These are phyloP conservation scores for Arachis hypogaea DNA, from an alignment of 306 rosid species.

Conservation along the genomic window DNA sequence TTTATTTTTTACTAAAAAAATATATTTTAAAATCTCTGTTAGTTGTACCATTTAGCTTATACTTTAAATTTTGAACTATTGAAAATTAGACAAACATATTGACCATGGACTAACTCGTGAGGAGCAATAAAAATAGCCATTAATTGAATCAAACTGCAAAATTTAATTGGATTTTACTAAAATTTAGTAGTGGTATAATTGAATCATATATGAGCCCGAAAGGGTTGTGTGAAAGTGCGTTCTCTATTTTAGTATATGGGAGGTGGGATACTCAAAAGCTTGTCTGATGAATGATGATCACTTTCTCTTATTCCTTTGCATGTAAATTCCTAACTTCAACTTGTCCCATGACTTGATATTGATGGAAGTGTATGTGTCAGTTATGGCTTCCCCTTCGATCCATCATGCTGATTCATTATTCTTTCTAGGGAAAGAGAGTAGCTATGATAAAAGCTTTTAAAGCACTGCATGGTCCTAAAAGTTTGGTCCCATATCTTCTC, in stretches of 20 bases:
- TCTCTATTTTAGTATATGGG: neutral
- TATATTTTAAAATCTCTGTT: no score
- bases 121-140: neutral
- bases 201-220: neutral
- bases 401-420: slow-evolving; percentile 6
- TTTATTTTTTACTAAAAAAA: no score
- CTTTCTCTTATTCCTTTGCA: neutral
- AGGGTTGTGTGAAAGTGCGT: neutral
- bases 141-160: neutral
- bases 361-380: slow-evolving; percentile 19
- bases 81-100: no score
- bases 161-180: neutral
- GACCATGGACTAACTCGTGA: neutral
- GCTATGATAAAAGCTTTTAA: neutral
- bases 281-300: neutral
- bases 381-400: slow-evolving; percentile 13
- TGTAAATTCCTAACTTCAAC: slow-evolving; percentile 19
- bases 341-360: neutral
- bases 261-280: neutral
- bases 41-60: no score
- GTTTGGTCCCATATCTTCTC: slow-evolving; percentile 6
- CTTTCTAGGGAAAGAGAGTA: slow-evolving; percentile 27
- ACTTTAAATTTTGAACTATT: no score
- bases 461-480: slow-evolving; percentile 18
- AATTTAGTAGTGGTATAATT: neutral